phyloP scores from a whole-genome alignment of 305 asterid genomes.

The Fraxinus angustifolia region DNA sequence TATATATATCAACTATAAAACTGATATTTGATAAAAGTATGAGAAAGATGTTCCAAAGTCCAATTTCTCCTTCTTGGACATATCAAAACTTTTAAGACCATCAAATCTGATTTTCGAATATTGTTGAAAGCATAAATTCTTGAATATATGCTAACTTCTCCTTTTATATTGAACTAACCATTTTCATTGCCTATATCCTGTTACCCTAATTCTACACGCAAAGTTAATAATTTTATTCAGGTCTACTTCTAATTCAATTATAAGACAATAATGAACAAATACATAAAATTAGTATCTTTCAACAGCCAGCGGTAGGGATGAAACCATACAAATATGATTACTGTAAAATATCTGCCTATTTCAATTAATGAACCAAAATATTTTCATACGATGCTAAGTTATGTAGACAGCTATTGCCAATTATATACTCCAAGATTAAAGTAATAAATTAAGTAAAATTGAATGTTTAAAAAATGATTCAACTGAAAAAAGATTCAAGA shows the following conservation, averaged over 20 bases:
- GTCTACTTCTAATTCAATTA: background rate
- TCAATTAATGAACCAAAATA: background rate
- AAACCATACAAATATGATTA: background rate
- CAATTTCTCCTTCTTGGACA: background rate
- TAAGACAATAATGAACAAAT: background rate
- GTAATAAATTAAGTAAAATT: background rate
- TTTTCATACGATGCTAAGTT: background rate
- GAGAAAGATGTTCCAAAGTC: background rate
- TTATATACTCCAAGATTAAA: background rate
- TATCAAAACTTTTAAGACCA: background rate
- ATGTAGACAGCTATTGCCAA: background rate
- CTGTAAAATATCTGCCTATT: background rate
- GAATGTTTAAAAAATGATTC: background rate
- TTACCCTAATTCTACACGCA: background rate
- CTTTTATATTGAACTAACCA: background rate
- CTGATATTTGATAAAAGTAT: background rate
- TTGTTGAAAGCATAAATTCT: background rate
- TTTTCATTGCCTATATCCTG: background rate
- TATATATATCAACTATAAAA: background rate
- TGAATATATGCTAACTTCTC: background rate
- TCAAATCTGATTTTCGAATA: background rate
- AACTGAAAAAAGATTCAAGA: background rate
- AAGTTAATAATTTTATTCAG: background rate
- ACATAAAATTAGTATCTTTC: background rate
- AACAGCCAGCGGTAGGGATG: background rate